phyloP scores from a whole-genome alignment of 2,329 filamentous ascomycete species.

The Berkeleyomyces rouxiae region DNA sequence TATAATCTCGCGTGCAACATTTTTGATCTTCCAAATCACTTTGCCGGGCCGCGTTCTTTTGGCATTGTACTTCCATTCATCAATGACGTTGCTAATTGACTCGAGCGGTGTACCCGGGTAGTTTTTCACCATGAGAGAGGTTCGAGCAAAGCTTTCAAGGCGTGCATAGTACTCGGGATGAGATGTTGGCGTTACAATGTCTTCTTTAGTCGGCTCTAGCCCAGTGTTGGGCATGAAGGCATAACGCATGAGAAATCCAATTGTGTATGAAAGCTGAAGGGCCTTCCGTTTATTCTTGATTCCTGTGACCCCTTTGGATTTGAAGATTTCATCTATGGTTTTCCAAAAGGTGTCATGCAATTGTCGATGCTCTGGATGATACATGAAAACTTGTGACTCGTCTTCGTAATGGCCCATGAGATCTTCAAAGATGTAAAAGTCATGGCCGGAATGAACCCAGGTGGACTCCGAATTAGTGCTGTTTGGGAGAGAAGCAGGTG shows the following conservation, averaged over 20 bases:
- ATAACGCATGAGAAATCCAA: not conserved
- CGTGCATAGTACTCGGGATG: not conserved
- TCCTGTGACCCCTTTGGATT: not conserved
- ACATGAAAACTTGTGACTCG: not conserved
- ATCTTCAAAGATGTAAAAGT: conserved; percentile 4
- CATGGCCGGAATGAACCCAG: not conserved
- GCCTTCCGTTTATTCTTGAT: not conserved
- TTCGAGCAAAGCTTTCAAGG: not conserved
- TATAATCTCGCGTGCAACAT: not conserved
- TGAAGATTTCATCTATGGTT: not conserved
- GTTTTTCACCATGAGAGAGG: not conserved
- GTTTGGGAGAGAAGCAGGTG: not conserved
- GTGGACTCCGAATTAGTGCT: not conserved
- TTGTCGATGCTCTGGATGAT: not conserved
- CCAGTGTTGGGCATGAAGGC: not conserved
- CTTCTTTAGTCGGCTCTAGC: not conserved
- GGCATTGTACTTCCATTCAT: not conserved
- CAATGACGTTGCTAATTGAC: not conserved
- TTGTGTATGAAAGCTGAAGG: not conserved
- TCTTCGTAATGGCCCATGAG: conserved; percentile 1
- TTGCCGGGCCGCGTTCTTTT: not conserved
- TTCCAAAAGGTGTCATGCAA: not conserved
- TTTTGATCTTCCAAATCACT: not conserved
- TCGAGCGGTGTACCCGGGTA: not conserved
- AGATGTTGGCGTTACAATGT: not conserved